Evolutionary conservation across 2,329 filamentous ascomycete genomes (phyloP).

Genomic region (Byssochlamys sp.): DNA sequence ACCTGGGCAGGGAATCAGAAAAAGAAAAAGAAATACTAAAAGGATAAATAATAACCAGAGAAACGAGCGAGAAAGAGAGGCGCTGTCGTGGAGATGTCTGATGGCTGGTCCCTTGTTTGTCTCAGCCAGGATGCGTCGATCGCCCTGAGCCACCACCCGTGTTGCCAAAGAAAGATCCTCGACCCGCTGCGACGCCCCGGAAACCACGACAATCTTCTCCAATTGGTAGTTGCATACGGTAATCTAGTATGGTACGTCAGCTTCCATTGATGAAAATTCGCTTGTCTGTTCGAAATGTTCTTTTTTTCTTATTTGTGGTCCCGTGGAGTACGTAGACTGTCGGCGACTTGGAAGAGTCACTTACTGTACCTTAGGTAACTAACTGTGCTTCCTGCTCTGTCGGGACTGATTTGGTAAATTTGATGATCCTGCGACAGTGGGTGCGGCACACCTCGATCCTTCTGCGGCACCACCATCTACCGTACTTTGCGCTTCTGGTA

Average conservation of each 20-base stretch:
- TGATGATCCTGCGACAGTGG: not conserved
- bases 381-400: not conserved
- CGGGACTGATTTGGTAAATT: not conserved
- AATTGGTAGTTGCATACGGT: not conserved
- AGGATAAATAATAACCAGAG: not conserved
- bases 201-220: not conserved
- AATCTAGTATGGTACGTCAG: not conserved
- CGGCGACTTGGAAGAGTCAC: not conserved
- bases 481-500: not conserved
- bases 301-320: not conserved
- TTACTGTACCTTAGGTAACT: too few relatives aligned
- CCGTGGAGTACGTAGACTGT: not conserved
- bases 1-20: not conserved
- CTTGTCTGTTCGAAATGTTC: too few relatives aligned
- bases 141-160: not conserved
- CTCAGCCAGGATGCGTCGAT: not conserved
- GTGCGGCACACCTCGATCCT: not conserved
- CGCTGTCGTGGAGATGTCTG: not conserved
- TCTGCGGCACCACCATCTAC: not conserved
- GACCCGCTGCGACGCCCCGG: not conserved
- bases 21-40: not conserved
- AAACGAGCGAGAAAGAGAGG: not conserved
- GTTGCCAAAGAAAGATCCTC: not conserved
- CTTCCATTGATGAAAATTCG: not conserved
- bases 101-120: not conserved